Evolutionary conservation across 169 alveolate species (phyloP).

Genomic region (Besnoitia besnoiti): DNA sequence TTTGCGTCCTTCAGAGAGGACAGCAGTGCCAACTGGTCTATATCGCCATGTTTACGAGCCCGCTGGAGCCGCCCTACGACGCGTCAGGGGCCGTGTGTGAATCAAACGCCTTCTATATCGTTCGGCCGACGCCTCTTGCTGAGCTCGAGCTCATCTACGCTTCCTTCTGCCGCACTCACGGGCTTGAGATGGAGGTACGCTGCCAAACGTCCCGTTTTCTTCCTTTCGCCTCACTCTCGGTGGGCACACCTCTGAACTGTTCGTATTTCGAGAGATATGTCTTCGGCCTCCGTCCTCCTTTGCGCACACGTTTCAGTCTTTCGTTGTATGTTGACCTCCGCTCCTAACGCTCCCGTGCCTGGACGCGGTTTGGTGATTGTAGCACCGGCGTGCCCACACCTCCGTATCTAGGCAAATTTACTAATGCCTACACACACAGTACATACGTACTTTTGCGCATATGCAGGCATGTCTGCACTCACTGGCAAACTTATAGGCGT

Average conservation of each 20-base stretch:
- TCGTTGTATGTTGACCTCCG: no score
- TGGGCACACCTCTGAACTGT: background rate
- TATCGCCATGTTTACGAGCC: slow-evolving; percentile 45
- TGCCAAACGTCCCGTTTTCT: background rate
- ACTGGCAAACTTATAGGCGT: background rate
- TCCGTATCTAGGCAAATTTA: no score
- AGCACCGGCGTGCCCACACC: no score
- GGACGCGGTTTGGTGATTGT: no score
- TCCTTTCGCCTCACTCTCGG: no score
- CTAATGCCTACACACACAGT: no score
- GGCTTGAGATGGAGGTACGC: slow-evolving; percentile 65
- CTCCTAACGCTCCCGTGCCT: no score
- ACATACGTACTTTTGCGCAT: no score
- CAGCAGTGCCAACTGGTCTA: slow-evolving; percentile 59
- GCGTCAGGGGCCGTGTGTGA: slow-evolving; percentile 47
- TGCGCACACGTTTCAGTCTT: no score
- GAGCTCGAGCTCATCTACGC: slow-evolving; percentile 69
- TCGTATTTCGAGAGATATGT: background rate
- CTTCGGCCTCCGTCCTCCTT: no score
- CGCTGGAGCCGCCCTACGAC: background rate
- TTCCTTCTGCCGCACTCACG: slow-evolving; percentile 62
- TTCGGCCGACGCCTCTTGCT: slow-evolving; percentile 62
- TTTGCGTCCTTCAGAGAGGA: background rate
- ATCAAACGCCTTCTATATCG: slow-evolving; percentile 66
- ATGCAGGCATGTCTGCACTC: no score